These are phyloP conservation scores for Phlegmacium glaucopus DNA, from an alignment of 768 basidiomycete genomes.

Conservation along the genomic window DNA sequence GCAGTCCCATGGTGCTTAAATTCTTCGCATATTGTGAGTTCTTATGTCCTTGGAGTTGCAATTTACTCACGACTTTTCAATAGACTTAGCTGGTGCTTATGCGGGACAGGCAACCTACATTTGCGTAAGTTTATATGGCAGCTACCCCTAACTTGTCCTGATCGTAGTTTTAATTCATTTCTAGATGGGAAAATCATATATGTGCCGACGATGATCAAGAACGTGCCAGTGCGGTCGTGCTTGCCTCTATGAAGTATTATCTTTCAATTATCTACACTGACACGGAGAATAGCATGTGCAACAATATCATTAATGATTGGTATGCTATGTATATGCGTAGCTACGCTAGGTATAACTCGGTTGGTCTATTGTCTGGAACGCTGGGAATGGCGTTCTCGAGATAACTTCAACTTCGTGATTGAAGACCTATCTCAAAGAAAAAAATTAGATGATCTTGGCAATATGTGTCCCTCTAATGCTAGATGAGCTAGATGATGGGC, in stretches of 20 bases:
- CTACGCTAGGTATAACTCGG: slow-evolving; percentile 54
- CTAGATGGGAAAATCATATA: slow-evolving; percentile 77
- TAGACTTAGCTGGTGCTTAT: too few relatives aligned
- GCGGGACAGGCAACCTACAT: slow-evolving; percentile 76
- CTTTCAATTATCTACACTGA: neutral
- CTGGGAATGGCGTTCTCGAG: slow-evolving; percentile 22
- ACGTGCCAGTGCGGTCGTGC: slow-evolving; percentile 60
- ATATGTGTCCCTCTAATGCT: too few relatives aligned
- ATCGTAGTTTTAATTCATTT: slow-evolving; percentile 2
- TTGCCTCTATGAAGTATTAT: slow-evolving; percentile 72
- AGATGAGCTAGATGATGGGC: too few relatives aligned
- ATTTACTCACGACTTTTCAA: too few relatives aligned
- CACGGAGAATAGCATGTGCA: slow-evolving; percentile 51
- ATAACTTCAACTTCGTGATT: neutral
- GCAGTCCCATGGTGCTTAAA: slow-evolving; percentile 55
- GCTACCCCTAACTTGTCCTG: neutral
- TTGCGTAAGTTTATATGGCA: slow-evolving; percentile 44
- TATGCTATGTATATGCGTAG: slow-evolving; percentile 59
- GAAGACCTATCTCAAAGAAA: too few relatives aligned
- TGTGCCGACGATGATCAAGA: slow-evolving; percentile 70
- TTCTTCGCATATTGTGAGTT: slow-evolving; percentile 72
- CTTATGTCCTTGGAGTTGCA: slow-evolving; percentile 28
- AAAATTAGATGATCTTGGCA: too few relatives aligned
- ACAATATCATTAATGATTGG: slow-evolving; percentile 66
- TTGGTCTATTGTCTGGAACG: slow-evolving; percentile 54